Evolutionary conservation across 2,329 filamentous ascomycete genomes (phyloP).

Genomic region (Colletotrichum ledebouriae): DNA sequence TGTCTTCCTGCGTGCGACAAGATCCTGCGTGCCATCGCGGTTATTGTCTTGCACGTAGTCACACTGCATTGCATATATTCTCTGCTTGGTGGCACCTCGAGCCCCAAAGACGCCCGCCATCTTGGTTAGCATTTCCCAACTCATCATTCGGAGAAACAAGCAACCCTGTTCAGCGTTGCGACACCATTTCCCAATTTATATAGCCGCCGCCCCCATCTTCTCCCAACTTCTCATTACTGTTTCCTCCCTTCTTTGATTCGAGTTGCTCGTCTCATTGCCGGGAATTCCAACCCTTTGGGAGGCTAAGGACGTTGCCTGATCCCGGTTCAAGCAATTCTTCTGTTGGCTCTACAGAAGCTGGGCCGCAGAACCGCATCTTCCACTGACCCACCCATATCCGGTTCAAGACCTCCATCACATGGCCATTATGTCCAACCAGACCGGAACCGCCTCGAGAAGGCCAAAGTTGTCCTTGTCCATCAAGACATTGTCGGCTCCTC

Average conservation of each 20-base stretch:
- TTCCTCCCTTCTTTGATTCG: slow-evolving; percentile 18
- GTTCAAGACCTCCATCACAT: slow-evolving; percentile 14
- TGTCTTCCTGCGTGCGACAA: slow-evolving; percentile 37
- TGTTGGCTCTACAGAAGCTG: slow-evolving; percentile 44
- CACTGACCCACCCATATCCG: slow-evolving; percentile 4
- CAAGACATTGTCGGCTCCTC: slow-evolving; percentile 58
- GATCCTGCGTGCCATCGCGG: slow-evolving; percentile 42
- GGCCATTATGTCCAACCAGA: slow-evolving; percentile 54
- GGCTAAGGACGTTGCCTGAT: slow-evolving; percentile 46
- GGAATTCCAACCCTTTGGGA: slow-evolving; percentile 33
- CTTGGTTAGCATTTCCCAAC: neutral
- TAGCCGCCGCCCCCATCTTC: slow-evolving; percentile 35
- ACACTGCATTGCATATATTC: slow-evolving; percentile 43
- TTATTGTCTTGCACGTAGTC: slow-evolving; percentile 42
- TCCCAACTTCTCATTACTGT: slow-evolving; percentile 8
- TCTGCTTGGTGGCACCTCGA: slow-evolving; percentile 28
- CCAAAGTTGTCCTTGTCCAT: slow-evolving; percentile 71
- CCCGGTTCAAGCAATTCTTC: slow-evolving; percentile 44
- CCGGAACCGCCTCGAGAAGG: slow-evolving; percentile 58
- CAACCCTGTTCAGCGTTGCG: slow-evolving; percentile 19
- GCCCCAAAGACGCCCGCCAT: neutral
- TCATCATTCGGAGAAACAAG: slow-evolving; percentile 16
- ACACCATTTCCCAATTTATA: slow-evolving; percentile 34
- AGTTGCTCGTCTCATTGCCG: slow-evolving; percentile 24
- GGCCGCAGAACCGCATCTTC: slow-evolving; percentile 29